Evolutionary conservation across 2,329 filamentous ascomycete species (phyloP), one percentile per base, ranked within the genome.

Genomic region (Pseudogymnoascus sp.): DNA sequence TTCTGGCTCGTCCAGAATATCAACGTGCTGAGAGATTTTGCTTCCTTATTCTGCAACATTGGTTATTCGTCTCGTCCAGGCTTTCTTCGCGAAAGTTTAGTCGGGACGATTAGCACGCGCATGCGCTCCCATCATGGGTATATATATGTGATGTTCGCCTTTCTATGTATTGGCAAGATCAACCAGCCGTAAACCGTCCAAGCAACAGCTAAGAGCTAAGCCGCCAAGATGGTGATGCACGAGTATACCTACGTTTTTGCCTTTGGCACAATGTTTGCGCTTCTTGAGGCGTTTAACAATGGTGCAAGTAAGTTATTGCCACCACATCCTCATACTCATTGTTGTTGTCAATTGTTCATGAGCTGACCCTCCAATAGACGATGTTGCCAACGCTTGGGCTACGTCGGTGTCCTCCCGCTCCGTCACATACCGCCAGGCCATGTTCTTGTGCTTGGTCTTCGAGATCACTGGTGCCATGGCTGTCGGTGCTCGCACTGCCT

Each of bases 371-470:
- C 14, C 5, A 14, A 34, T 56, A 88, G 86, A 92, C 76, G 90
- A 93, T 88, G 89, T 93, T 63, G 89, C 90, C 72, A 93, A 93
- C 77, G 79, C 89, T 60, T 93, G 88, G 87, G 89, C 89, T 6
- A 93, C 90, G 69, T 88, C 84, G 70, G 89, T 93, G 64, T 92
- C 89, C 18, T 92, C 89, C n/a, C 79, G 89, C 62, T 92, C 89
- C 68, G 80, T 91, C 71, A 80, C 86, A 1, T 89, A 90, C 77
- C 76, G 84, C 68, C 85, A 88, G 76, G 88, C 86, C 67, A 88
- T 88, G 85, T 69, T 87, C 36, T 77, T 88, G 59, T 84, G 85
- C 59, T 82, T 83, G 56, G 75, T 89, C 66, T 89, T 89, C 75
- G 88, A 90, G 74, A 79, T 89, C 75, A 74, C 84, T 56, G 88